Evolutionary conservation across 208 protist species (phyloP).

Genomic region (Acanthamoeba culbertsoni): DNA sequence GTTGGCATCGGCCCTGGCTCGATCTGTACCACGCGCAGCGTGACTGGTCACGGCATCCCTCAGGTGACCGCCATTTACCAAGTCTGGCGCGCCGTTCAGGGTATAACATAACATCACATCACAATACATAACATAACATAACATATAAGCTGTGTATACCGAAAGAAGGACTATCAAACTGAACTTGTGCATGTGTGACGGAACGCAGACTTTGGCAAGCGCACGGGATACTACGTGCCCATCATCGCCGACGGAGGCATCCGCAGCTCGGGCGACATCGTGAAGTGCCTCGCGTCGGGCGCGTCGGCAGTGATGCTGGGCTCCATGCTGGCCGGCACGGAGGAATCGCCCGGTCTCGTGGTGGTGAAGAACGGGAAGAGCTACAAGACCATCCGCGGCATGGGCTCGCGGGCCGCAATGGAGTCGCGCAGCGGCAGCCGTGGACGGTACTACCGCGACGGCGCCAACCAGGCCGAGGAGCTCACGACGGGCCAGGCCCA

Average conservation of each 20-base stretch:
- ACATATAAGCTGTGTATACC: no score
- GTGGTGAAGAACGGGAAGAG: constrained; percentile 77
- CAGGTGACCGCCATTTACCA: constrained; percentile 95
- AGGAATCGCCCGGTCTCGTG: constrained; percentile 67
- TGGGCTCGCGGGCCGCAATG: constrained; percentile 96
- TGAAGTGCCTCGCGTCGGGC: background rate
- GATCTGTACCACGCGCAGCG: constrained; percentile 87
- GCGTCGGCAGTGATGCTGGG: constrained; percentile 80
- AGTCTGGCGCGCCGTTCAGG: constrained; percentile 59
- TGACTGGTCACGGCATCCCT: constrained; percentile 83
- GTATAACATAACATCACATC: background rate
- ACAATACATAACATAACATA: background rate
- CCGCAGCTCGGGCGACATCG: constrained; percentile 91
- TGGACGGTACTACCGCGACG: constrained; percentile 51
- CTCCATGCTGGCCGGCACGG: constrained; percentile 75
- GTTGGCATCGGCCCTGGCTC: constrained; percentile 98
- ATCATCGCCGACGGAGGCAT: constrained; percentile 94
- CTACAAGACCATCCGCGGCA: constrained; percentile 95
- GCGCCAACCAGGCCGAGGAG: constrained; percentile 61
- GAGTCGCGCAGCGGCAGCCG: constrained; percentile 75
- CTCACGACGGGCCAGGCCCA: constrained; percentile 62
- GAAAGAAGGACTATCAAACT: no score
- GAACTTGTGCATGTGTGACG: no score
- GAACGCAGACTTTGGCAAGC: background rate
- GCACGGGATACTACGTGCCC: constrained; percentile 84